Evolutionary conservation across 257 asterid genomes (phyloP), one percentile per base, ranked within the genome.

Genomic region (Euphrasia confusa): DNA sequence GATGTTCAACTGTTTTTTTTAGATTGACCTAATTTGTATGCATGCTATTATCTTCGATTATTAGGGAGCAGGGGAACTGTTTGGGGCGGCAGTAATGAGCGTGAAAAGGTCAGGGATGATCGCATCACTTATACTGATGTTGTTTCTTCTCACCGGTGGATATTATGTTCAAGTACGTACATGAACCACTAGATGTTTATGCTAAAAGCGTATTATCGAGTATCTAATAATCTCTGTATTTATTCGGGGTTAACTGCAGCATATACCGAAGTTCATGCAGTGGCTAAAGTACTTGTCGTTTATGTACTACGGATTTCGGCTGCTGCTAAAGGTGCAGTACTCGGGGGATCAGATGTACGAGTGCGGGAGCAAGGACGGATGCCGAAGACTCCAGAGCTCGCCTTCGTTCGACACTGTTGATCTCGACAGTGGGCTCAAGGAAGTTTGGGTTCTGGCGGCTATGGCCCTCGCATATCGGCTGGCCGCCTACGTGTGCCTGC

Each of bases 1-100:
- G 24, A 21, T 21, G 24, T 21, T 21, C 1, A 0, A 21, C 24
- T 21, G 24, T 21, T 21, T 21, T 21, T 21, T 21, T 21, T 0
- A 21, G 24, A 21, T 21, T 21, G 24, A 21, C 24, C 24, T 21
- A 21, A 21, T 21, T 21, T 21, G 24, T 21, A 21, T 21, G 24
- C 24, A 21, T 21, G 24, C 9, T 1, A 3, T 2, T n/a, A n/a
- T 17, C 15, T 58, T 5, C 17, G 59, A 49, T 71, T 44, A 49
- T 71, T 44, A 90, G 99, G 99, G 99, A 54, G 99, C 97, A 26
- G 99, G 97, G 58, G 99, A 92, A 63, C 81, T 92, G 9, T 86
- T 84, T 39, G 99, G 99, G 58, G 99, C 99, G 6, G 82, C 84
- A 54, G 99, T 86, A 18, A 81, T 89, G 99, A 89, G 87, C 74